A percentile compares a stretch with the other conserved stretches of the same genome.
phyloP scores from a whole-genome alignment of 768 basidiomycete species.

The Pleurotus sapidus region DNA sequence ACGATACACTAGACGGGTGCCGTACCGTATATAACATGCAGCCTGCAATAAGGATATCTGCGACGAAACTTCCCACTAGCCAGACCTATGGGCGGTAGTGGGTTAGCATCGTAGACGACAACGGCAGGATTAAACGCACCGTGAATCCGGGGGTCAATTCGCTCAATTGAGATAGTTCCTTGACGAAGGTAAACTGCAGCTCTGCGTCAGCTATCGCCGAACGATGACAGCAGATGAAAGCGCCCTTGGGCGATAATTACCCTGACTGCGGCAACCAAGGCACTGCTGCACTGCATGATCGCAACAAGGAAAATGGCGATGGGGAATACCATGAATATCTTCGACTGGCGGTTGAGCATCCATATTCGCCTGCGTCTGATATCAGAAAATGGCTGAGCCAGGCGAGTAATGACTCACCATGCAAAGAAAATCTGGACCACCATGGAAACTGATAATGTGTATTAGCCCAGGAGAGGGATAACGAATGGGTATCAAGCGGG shows the following conservation, averaged over 20 bases:
- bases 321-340: conserved; percentile 4
- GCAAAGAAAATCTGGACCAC: conserved; percentile 21
- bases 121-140: background rate
- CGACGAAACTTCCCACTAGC: conserved; percentile 21
- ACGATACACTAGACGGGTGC: background rate
- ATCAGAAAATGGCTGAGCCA: too few relatives aligned
- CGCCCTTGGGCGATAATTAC: background rate
- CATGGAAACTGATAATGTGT: conserved; percentile 9
- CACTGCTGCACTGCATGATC: background rate
- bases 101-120: too few relatives aligned
- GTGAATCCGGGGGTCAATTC: conserved; percentile 5
- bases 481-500: background rate
- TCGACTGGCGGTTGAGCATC: background rate
- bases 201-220: too few relatives aligned
- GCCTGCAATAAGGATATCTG: conserved; percentile 22
- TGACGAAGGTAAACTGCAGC: background rate
- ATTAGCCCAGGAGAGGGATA: too few relatives aligned
- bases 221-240: too few relatives aligned
- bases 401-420: conserved; percentile 8
- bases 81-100: conserved; percentile 14
- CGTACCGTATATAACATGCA: conserved; percentile 23
- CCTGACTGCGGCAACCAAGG: background rate
- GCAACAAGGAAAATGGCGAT: background rate
- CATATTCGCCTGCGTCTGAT: background rate
- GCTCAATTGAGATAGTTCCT: background rate